Base-by-base conservation (phyloP, 768 basidiomycete genomes). In the Rhizopogon roseolus region DNA sequence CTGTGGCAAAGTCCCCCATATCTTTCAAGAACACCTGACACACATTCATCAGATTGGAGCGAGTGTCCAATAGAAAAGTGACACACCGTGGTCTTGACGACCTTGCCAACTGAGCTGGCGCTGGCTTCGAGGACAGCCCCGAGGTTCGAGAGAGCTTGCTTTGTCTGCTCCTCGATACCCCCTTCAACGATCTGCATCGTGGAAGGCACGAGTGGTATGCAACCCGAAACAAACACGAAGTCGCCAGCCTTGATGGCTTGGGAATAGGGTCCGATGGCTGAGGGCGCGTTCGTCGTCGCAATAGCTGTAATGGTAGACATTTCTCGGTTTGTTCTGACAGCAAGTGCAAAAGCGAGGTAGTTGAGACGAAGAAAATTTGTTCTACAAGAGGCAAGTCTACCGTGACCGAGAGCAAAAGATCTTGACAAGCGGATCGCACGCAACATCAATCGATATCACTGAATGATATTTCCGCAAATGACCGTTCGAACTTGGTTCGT, bases 11-110 rank as follows among this genome's bases (percentile, higher is more conserved):
- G 69, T 99, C 90, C 60, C 90, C 76, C 92, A 98, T 95, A 57
- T 81, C 75, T 70, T 96, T 93, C 67, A 98, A 71, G 75, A 97
- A 98, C 25, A 95, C 87, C 93, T 94, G 34, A 45, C 25, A 16
- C 11, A 40, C n/a, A 37, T 36, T 16, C 6, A 10, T 19, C n/a
- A 5, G 17, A 40, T 46, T 14, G 32, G 34, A 19, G 44, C 17
- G 10, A 42, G 9, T 27, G 36, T 16, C 7, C 38, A 27, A 17
- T 13, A 13, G 44, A 34, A 43, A n/a, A 34, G 4, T 2, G 4
- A 74, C 88, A 54, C 60, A 93, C 95, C 38, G 93, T 96, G 42
- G 90, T 91, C 76, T 99, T 98, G 59, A 89, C 84, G 55, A 99
- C 86, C 66, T 89, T 87, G 46, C 82, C 81, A 14, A 90, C 63